These are phyloP conservation scores for Priceomyces haplophilus DNA, from an alignment of 805 yeast species.

Conservation along the genomic window DNA sequence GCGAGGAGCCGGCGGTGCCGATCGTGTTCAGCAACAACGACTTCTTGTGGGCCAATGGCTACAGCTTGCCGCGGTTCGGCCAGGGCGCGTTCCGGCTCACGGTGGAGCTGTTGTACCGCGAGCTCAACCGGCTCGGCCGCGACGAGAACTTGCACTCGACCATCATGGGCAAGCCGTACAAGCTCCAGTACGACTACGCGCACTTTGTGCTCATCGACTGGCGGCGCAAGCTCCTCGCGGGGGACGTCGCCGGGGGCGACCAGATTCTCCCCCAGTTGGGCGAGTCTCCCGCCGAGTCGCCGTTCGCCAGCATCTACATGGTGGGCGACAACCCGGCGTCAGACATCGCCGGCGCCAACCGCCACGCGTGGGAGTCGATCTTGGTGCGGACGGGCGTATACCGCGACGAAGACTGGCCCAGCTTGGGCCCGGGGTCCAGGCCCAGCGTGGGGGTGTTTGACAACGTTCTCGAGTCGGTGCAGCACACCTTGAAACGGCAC, in stretches of 20 bases:
- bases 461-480: constrained; percentile 46
- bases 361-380: constrained; percentile 84
- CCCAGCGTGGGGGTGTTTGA: constrained; percentile 52
- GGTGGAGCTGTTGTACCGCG: constrained; percentile 57
- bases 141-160: constrained; percentile 44
- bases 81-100: constrained; percentile 81
- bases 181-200: constrained; percentile 78
- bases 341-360: constrained; percentile 87
- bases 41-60: constrained; percentile 84
- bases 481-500: constrained; percentile 8
- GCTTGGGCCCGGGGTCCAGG: constrained; percentile 26
- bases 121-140: constrained; percentile 44
- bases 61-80: constrained; percentile 74
- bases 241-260: constrained; percentile 8
- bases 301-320: constrained; percentile 72
- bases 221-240: constrained; percentile 36
- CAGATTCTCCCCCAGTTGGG: constrained; percentile 47
- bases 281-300: constrained; percentile 27
- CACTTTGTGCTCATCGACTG: constrained; percentile 63
- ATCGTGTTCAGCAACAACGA: constrained; percentile 81
- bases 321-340: constrained; percentile 96
- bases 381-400: constrained; percentile 89
- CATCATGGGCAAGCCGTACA: constrained; percentile 79
- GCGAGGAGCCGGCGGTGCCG: constrained; percentile 56
- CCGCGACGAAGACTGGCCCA: constrained; percentile 51